Evolutionary conservation across 306 rosid genomes (phyloP), one percentile per base, ranked within the genome.

Genomic region (Calophaca sinica): DNA sequence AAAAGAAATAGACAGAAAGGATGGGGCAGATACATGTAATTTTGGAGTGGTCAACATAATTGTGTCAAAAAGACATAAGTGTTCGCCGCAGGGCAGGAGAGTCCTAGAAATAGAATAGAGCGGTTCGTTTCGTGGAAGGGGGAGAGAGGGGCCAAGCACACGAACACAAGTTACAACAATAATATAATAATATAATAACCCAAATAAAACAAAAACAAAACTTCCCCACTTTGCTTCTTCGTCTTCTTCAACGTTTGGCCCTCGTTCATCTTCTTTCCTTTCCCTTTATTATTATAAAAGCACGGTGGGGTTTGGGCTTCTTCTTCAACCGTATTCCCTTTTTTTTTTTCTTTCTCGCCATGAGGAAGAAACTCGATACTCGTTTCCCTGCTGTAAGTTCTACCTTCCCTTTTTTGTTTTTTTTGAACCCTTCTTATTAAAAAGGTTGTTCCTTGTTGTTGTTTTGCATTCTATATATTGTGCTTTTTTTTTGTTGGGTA

Each of bases 301-400:
- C 62, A 26, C 11, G 28, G 28, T 38, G 15, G 62, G 51, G 69
- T 62, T 83, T 61, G 20, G 9, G 3, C 3, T 70, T 26, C 8
- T 70, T 50, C 68, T 46, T 15, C 14, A 46, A 36, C 49, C 39
- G 0, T 7, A 0, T 49, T 41, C 14, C 26, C 8, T 9, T 39
- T 13, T 20, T 33, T 8, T 3, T 54, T 6, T 9, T 4, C 5
- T 26, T 55, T 68, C 69, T 46, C 39, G 61, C 74, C 73, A 89
- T 89, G 96, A 90, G 74, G 84, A 90, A 86, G 82, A 90, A 90
- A 72, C 88, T 90, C 0, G 96, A 87, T 70, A 90, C 96, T 61
- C 96, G 92, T 77, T 90, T 90, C 36, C 96, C 96, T 41, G 92
- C 96, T 3, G 90, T 89, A 80, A 76, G 87, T 78, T 58, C 63